A percentile compares a stretch with the other conserved stretches of the same genome.
Conservation (phyloP, 2,329 filamentous ascomycete species). For the Fusarium sp. region DNA sequence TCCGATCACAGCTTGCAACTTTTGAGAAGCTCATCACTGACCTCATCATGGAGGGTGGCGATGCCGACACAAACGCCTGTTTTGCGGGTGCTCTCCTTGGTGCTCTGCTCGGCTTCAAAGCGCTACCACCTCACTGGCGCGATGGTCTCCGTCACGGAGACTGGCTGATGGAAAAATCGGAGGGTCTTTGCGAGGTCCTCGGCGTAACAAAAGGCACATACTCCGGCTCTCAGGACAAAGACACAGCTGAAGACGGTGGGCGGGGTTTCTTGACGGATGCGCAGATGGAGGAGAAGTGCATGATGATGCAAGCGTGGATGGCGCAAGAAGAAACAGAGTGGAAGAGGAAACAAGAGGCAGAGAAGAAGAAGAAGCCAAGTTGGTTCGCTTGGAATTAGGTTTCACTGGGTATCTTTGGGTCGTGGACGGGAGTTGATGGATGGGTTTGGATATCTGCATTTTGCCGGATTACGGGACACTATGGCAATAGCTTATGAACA, state of each 20-base stretch:
- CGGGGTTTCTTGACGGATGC: constrained; percentile 52
- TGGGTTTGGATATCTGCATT: constrained; percentile 1
- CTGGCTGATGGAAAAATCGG: constrained; percentile 59
- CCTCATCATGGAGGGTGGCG: constrained; percentile 63
- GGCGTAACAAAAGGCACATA: constrained; percentile 52
- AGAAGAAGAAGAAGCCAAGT: constrained; percentile 37
- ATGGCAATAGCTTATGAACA: background rate
- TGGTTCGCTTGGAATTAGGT: constrained; percentile 39
- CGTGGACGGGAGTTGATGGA: background rate
- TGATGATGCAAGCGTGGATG: constrained; percentile 50
- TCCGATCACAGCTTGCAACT: constrained; percentile 38
- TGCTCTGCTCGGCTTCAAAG: constrained; percentile 59
- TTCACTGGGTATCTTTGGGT: background rate
- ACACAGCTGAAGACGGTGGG: constrained; percentile 57
- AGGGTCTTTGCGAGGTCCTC: constrained; percentile 53
- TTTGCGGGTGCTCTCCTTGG: constrained; percentile 64
- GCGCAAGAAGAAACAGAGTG: constrained; percentile 44
- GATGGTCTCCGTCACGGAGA: constrained; percentile 57
- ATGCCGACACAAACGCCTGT: constrained; percentile 67
- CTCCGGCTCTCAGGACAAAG: constrained; percentile 50
- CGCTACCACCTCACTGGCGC: constrained; percentile 61
- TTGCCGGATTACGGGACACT: background rate
- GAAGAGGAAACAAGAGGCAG: constrained; percentile 39
- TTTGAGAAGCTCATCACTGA: constrained; percentile 63
- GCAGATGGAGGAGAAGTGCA: constrained; percentile 52